Base-by-base conservation (phyloP, 2,329 filamentous ascomycete genomes). In the Colletotrichum limetticola region DNA sequence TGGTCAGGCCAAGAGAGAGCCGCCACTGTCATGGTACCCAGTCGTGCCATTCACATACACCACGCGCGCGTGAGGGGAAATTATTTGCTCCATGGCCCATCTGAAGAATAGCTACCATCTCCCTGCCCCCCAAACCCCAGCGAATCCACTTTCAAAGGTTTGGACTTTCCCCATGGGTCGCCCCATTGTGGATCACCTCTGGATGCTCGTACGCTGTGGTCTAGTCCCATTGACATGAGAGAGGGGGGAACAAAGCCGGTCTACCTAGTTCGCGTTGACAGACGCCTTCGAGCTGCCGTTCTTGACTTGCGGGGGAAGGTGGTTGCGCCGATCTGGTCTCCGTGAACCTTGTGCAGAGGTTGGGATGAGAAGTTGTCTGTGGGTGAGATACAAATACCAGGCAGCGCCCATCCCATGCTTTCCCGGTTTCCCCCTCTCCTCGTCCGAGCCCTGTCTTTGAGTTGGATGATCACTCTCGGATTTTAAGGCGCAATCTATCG, bases 321-420 rank as follows among this genome's bases (percentile, higher is more conserved):
- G 32, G 60, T 70, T 57, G 71, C 66, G 66, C 60, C 55, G 35
- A 7, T 49, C 42, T 49, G 19, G 42, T 24, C 35, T 30, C 53
- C 16, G 37, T 52, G 42, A 14, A 42, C 52, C 49, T 37, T 28
- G 32, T 5, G 28, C 6, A 26, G 32, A 22, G 58, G 62, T 12
- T 56, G 65, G 52, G 65, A 72, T 63, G 57, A 35, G 62, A 16
- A 26, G 4, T 11, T 28, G 24, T 63, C 37, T 46, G 52, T 58
- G 66, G 49, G 58, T 16, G 32, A 32, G 32, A 60, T 64, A 72
- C 70, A 65, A 56, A 72, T 72, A 72, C 19, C 42, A 55, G 26
- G 49, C 61, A 26, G 28, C 6, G 30, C n/a, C 30, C 26, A 46
- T 46, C 46, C 58, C 55, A 32, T 26, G 30, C 53, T 55, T 32